Evolutionary conservation across 2,329 filamentous ascomycete species (phyloP).

Genomic region (Dichotomopilus funicola): DNA sequence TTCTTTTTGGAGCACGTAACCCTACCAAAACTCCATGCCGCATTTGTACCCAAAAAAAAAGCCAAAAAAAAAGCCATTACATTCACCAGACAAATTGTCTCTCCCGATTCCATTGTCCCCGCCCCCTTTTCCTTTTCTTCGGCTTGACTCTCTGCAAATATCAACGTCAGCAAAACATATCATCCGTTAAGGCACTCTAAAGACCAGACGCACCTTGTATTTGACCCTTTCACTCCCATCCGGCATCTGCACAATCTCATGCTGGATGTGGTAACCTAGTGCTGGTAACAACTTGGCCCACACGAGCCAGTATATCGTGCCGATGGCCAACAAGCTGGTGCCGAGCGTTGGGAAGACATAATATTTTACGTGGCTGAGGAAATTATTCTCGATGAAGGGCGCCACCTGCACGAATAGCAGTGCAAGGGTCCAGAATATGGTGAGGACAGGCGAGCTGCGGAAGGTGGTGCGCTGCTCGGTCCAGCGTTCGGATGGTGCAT

Average conservation of each 20-base stretch:
- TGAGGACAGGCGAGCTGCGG: conserved; percentile 25
- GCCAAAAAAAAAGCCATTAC: not conserved
- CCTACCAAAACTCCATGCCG: not conserved
- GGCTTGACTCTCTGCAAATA: conserved; percentile 21
- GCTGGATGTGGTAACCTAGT: conserved; percentile 27
- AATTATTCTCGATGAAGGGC: conserved; percentile 25
- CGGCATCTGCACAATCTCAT: conserved; percentile 28
- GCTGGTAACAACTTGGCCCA: conserved; percentile 27
- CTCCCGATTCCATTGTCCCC: conserved; percentile 14
- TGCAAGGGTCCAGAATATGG: conserved; percentile 27
- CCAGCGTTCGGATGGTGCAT: conserved; percentile 25
- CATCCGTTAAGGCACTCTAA: not conserved
- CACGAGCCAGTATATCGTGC: conserved; percentile 23
- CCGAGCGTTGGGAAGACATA: conserved; percentile 33
- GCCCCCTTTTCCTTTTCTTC: conserved; percentile 16
- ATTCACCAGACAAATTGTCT: conserved; percentile 19
- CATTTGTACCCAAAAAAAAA: not conserved
- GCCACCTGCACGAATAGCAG: conserved; percentile 25
- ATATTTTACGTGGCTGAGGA: conserved; percentile 18
- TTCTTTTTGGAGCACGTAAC: too few relatives aligned
- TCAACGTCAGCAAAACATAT: not conserved
- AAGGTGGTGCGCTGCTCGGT: conserved; percentile 27
- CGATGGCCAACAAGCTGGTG: conserved; percentile 27
- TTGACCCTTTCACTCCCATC: conserved; percentile 29
- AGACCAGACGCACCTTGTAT: conserved; percentile 23